Base-by-base conservation (phyloP, 2,329 filamentous ascomycete genomes). In the Phaeoacremonium minimum region DNA sequence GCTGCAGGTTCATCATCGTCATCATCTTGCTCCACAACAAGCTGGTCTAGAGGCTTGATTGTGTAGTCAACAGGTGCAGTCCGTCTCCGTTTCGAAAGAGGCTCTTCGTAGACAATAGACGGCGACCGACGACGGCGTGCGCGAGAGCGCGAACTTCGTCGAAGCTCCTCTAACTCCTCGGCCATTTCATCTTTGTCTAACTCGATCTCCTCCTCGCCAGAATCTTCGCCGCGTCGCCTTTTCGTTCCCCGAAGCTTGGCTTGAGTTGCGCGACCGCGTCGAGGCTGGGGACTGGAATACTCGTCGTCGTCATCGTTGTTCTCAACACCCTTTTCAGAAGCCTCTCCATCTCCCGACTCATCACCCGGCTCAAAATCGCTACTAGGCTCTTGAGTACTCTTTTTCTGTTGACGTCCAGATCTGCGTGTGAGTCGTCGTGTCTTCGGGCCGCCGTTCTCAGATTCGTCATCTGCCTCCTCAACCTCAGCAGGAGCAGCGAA, bases 61-160 rank as follows among this genome's bases (percentile, higher is more conserved):
- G 85, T 85, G 60, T 97, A 97, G 57, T 95, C 87, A 18, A 93
- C 85, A 32, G 77, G 73, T 46, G 78, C 67, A 36, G 69, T 66
- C 18, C 77, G 73, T 28, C 74, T 68, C 31, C 74, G 70, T 36
- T 69, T 69, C 15, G 66, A 60, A 5, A 55, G 56, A 7, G 60
- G 66, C 46, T 77, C 62, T 61, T 85, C 69, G 53, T 84, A 75
- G 33, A 78, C 60, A 46, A 85, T 71, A 47, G 75, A 62, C 40
- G 73, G 64, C 14, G 77, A 73, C 47, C 77, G 67, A 46, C 75
- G 51, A 42, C 68, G 57, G 46, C 66, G 62, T 46, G 74, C 60
- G 37, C 74, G 22, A 14, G 36, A 34, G 15, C 41, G 69, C 6
- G 75, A 77, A 38, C 69, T 71, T 46, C 75, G 63, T 33, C 70